phyloP scores from a whole-genome alignment of 495 filamentous ascomycete species.

The Penicillium paradoxum region DNA sequence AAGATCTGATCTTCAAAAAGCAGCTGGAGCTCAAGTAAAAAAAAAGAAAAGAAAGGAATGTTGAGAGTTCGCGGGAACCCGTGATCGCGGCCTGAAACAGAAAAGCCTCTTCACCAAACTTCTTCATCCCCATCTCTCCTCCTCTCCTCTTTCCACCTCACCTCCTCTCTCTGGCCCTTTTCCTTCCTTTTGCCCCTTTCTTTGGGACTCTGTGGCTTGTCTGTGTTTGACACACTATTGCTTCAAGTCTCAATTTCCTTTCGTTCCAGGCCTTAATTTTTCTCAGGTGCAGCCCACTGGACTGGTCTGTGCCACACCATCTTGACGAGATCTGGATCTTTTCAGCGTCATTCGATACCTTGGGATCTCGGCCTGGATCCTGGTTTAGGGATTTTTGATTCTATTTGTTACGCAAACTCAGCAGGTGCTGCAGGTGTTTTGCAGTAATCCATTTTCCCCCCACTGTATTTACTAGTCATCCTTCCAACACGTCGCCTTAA shows the following conservation, averaged over 20 bases:
- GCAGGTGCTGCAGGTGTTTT: conserved; percentile 86
- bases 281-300: conserved; percentile 46
- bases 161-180: conserved; percentile 15
- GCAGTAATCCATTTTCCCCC: conserved; percentile 40
- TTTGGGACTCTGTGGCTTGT: conserved; percentile 27
- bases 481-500: conserved; percentile 35
- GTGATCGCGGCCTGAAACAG: conserved; percentile 18
- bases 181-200: conserved; percentile 25
- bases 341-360: conserved; percentile 10
- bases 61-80: conserved; percentile 15
- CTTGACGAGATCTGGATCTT: conserved; percentile 27
- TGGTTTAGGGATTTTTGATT: conserved; percentile 17
- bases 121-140: conserved; percentile 14
- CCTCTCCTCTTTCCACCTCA: conserved; percentile 9
- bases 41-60: no score
- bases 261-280: conserved; percentile 30
- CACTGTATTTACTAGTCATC: conserved; percentile 39
- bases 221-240: conserved; percentile 51
- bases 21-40: neutral
- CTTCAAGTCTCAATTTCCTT: conserved; percentile 37
- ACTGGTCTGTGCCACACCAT: conserved; percentile 46
- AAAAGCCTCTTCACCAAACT: conserved; percentile 22
- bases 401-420: conserved; percentile 60
- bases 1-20: neutral
- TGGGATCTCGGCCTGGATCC: conserved; percentile 14